phyloP scores from a whole-genome alignment of 2,329 filamentous ascomycete genomes.

The Achaetomium macrosporum region DNA sequence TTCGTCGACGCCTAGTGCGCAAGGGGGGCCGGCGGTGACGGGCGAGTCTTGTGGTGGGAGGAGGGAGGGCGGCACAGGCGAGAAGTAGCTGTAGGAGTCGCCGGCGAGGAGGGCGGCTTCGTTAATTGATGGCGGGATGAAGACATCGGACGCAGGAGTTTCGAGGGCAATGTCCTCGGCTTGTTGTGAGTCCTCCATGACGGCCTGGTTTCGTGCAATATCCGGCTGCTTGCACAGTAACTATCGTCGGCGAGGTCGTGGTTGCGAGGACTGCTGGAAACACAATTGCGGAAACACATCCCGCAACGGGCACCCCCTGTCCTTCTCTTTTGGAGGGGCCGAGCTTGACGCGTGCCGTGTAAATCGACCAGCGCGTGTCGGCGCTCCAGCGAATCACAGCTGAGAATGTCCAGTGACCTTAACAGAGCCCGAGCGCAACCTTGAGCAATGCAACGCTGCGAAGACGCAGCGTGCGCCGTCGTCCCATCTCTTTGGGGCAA shows the following conservation, averaged over 20 bases:
- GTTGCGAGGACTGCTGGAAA: neutral
- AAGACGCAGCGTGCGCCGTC: neutral
- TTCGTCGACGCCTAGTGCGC: slow-evolving; percentile 86
- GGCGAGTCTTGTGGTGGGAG: slow-evolving; percentile 37
- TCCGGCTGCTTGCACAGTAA: neutral
- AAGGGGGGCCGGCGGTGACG: slow-evolving; percentile 40
- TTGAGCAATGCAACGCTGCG: neutral
- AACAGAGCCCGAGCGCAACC: slow-evolving; percentile 5
- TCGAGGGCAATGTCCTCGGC: slow-evolving; percentile 31
- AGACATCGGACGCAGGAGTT: slow-evolving; percentile 32
- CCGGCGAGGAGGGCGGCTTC: slow-evolving; percentile 52
- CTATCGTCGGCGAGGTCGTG: neutral
- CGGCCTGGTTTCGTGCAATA: slow-evolving; percentile 8
- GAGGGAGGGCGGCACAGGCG: slow-evolving; percentile 58
- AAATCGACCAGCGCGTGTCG: slow-evolving; percentile 10
- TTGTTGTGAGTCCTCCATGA: slow-evolving; percentile 36
- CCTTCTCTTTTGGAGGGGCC: slow-evolving; percentile 8
- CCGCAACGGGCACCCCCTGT: neutral
- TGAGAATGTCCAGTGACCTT: neutral
- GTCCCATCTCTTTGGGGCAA: neutral
- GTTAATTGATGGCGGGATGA: slow-evolving; percentile 66
- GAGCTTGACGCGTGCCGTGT: slow-evolving; percentile 19
- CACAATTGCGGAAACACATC: neutral
- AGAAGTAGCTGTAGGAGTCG: slow-evolving; percentile 66
- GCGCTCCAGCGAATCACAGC: slow-evolving; percentile 15